These are phyloP conservation scores for Eucalyptus cloeziana DNA, from an alignment of 345 rosid species.

Conservation along the genomic window DNA sequence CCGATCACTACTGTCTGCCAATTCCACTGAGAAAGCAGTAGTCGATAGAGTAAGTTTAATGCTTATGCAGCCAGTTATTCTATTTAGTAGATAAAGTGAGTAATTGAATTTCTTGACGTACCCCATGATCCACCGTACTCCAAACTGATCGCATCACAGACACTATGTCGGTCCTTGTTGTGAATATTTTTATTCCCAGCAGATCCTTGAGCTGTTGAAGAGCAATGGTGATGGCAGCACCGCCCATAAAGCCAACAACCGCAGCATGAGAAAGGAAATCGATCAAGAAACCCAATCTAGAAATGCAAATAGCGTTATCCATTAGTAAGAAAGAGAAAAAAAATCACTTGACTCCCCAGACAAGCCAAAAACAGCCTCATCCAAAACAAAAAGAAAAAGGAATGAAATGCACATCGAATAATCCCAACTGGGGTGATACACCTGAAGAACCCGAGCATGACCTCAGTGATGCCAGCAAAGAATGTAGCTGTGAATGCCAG, in stretches of 20 bases:
- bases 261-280: conserved; percentile 35
- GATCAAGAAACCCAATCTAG: conserved; percentile 32
- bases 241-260: conserved; percentile 36
- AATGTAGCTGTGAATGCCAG: conserved; percentile 24
- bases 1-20: conserved; percentile 37
- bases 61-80: neutral
- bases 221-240: conserved; percentile 29
- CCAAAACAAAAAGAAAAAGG: neutral
- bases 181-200: conserved; percentile 13
- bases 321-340: neutral
- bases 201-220: conserved; percentile 34
- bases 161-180: conserved; percentile 10
- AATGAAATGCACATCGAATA: neutral
- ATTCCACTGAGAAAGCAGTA: conserved; percentile 29
- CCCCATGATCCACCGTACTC: conserved; percentile 1
- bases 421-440: neutral
- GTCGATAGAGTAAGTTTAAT: neutral
- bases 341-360: neutral
- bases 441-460: neutral
- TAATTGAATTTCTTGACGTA: neutral
- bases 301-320: neutral
- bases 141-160: conserved; percentile 23
- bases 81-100: neutral
- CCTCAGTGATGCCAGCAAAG: neutral
- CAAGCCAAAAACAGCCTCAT: neutral